Evolutionary conservation across 148 eudicot genomes (phyloP).

Genomic region (Amaranthus palmeri): DNA sequence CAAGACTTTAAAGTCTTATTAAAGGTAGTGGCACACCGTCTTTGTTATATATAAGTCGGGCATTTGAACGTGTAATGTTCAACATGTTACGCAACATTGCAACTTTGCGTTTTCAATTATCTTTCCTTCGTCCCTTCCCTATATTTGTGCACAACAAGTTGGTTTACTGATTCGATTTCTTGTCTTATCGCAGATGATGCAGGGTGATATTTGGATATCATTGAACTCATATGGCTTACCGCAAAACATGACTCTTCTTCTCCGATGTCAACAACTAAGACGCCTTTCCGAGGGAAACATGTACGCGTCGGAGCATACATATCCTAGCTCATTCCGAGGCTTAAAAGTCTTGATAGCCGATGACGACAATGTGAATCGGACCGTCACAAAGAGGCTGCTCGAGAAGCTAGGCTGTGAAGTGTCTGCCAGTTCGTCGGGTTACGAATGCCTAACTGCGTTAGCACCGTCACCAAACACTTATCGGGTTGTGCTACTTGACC

Average conservation of each 20-base stretch:
- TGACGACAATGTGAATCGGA: constrained; percentile 58
- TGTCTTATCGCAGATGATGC: constrained; percentile 65
- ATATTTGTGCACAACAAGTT: not conserved
- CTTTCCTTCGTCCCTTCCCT: not conserved
- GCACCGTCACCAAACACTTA: constrained; percentile 32
- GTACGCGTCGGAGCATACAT: constrained; percentile 30
- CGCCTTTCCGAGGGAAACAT: constrained; percentile 42
- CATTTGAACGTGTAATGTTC: not conserved
- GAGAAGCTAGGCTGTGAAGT: constrained; percentile 69
- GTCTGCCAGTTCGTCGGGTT: constrained; percentile 56
- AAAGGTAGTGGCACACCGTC: too few species aligned
- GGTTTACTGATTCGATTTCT: not conserved
- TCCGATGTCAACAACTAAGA: constrained; percentile 49
- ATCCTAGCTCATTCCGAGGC: constrained; percentile 43
- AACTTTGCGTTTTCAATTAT: not conserved
- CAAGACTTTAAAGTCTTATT: too few species aligned
- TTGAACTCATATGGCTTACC: constrained; percentile 57
- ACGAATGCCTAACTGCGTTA: constrained; percentile 58
- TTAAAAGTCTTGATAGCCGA: constrained; percentile 75
- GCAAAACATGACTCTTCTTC: constrained; percentile 65
- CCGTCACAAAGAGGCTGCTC: constrained; percentile 59
- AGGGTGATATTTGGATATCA: constrained; percentile 72
- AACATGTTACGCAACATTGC: not conserved
- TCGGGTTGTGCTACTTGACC: constrained; percentile 61
- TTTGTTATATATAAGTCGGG: too few species aligned